Conservation (phyloP, 2,329 filamentous ascomycete genomes). For the Sporothrix pseudoabietina region DNA sequence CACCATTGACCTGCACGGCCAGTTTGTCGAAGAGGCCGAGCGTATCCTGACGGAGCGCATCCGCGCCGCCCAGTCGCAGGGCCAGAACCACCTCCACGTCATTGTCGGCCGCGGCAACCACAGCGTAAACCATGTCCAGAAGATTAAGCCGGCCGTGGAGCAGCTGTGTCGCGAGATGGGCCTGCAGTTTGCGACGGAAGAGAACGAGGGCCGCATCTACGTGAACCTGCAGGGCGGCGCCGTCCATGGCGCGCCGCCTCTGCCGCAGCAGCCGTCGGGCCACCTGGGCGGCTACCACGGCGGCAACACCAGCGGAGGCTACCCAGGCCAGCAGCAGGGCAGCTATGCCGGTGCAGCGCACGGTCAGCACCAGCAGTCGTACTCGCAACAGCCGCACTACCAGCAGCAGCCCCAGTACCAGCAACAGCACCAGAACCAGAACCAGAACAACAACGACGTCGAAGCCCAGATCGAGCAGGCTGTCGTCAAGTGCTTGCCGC, state of each 20-base stretch:
- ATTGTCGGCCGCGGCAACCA: slow-evolving; percentile 97
- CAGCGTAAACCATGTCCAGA: slow-evolving; percentile 77
- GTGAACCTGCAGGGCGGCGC: slow-evolving; percentile 79
- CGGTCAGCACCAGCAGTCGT: slow-evolving; percentile 46
- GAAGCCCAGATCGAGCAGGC: slow-evolving; percentile 58
- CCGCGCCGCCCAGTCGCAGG: slow-evolving; percentile 69
- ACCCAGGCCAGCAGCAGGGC: slow-evolving; percentile 41
- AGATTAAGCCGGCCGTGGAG: slow-evolving; percentile 94
- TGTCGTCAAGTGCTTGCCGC: slow-evolving; percentile 56
- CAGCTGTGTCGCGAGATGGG: slow-evolving; percentile 81
- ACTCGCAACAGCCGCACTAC: slow-evolving; percentile 41
- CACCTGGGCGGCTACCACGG: slow-evolving; percentile 45
- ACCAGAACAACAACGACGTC: slow-evolving; percentile 48
- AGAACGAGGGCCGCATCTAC: slow-evolving; percentile 86
- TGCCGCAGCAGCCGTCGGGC: slow-evolving; percentile 51
- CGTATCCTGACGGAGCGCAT: slow-evolving; percentile 86
- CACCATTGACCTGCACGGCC: slow-evolving; percentile 91
- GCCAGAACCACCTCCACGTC: slow-evolving; percentile 83
- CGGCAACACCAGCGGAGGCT: slow-evolving; percentile 42
- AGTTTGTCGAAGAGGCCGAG: slow-evolving; percentile 93
- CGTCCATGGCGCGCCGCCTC: slow-evolving; percentile 48
- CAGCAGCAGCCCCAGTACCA: slow-evolving; percentile 45
- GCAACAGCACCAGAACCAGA: slow-evolving; percentile 45
- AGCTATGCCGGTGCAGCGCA: slow-evolving; percentile 38
- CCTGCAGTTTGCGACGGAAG: slow-evolving; percentile 80